Evolutionary conservation across 2,329 filamentous ascomycete species (phyloP).

Genomic region (Ophiostoma angusticollis): DNA sequence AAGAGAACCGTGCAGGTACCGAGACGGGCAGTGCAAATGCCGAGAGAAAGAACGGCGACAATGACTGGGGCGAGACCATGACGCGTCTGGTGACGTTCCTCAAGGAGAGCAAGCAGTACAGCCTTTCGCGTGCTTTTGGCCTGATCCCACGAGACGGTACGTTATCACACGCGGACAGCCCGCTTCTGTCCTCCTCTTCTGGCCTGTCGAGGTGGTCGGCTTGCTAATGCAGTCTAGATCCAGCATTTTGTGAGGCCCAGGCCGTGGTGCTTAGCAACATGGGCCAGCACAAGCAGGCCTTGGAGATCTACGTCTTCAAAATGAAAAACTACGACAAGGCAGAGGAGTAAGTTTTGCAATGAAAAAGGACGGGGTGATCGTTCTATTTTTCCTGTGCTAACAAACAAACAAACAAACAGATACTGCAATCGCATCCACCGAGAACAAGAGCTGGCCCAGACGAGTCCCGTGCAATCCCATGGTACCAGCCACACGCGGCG

Average conservation of each 20-base stretch:
- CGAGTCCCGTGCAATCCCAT: constrained; percentile 3
- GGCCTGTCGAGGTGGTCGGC: too few species aligned
- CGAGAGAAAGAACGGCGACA: constrained; percentile 19
- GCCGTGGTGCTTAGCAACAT: constrained; percentile 89
- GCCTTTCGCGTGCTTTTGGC: constrained; percentile 61
- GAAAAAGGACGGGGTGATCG: too few species aligned
- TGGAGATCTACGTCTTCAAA: constrained; percentile 97
- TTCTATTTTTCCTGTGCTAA: neutral
- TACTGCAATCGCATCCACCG: constrained; percentile 84
- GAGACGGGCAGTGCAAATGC: constrained; percentile 10
- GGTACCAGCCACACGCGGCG: constrained; percentile 1
- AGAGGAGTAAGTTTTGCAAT: constrained; percentile 63
- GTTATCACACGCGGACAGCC: constrained; percentile 14
- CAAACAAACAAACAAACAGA: constrained; percentile 28
- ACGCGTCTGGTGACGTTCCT: constrained; percentile 62
- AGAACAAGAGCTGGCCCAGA: constrained; percentile 29
- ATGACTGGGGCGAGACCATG: constrained; percentile 45
- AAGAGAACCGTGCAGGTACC: too few species aligned
- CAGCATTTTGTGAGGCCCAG: constrained; percentile 76
- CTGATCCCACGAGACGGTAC: constrained; percentile 68
- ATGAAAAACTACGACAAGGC: constrained; percentile 77
- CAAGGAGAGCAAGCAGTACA: constrained; percentile 65
- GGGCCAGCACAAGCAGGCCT: constrained; percentile 85
- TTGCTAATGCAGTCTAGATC: constrained; percentile 37
- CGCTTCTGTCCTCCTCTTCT: constrained; percentile 3